phyloP scores from a whole-genome alignment of 2,329 filamentous ascomycete species.

The Epichloe glyceriae region DNA sequence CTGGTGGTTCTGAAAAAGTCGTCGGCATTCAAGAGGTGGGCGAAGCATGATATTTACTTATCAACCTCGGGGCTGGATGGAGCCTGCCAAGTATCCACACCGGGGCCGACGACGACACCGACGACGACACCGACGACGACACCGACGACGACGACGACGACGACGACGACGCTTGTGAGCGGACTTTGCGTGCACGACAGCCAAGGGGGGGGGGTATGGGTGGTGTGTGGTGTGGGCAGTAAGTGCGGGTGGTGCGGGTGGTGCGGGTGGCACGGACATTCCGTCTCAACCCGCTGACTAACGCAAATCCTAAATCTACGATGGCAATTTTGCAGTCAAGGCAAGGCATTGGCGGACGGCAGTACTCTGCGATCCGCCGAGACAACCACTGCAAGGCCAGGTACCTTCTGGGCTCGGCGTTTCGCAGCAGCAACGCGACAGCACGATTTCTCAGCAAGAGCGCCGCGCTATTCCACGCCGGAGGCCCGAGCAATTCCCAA shows the following conservation, averaged over 20 bases:
- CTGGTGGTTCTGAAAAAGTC: constrained; percentile 1
- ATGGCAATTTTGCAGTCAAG: too few species aligned
- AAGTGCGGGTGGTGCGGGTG: not conserved
- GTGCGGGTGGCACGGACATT: constrained; percentile 3
- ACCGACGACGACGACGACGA: too few species aligned
- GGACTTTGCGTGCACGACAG: constrained; percentile 19
- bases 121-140: constrained; percentile 9
- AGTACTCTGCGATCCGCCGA: too few species aligned
- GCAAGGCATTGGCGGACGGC: too few species aligned
- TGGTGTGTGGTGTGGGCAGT: not conserved
- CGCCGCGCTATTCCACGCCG: too few species aligned
- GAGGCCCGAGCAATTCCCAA: not conserved
- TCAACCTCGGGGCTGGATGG: constrained; percentile 6
- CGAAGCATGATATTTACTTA: constrained; percentile 3
- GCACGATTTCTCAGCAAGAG: too few species aligned
- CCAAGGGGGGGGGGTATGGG: constrained; percentile 6
- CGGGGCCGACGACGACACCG: constrained; percentile 8
- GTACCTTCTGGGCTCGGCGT: too few species aligned
- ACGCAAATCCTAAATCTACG: too few species aligned
- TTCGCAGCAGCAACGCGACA: too few species aligned
- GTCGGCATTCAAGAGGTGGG: not conserved
- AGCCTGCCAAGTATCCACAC: constrained; percentile 2
- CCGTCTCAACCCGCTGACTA: constrained; percentile 10
- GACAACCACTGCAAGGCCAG: too few species aligned
- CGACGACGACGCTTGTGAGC: constrained; percentile 12